A percentile compares a stretch with the other conserved stretches of the same genome.
These are phyloP conservation scores for Xylariomycetidae sp. DNA, from an alignment of 2,329 filamentous ascomycete genomes.

Conservation along the genomic window DNA sequence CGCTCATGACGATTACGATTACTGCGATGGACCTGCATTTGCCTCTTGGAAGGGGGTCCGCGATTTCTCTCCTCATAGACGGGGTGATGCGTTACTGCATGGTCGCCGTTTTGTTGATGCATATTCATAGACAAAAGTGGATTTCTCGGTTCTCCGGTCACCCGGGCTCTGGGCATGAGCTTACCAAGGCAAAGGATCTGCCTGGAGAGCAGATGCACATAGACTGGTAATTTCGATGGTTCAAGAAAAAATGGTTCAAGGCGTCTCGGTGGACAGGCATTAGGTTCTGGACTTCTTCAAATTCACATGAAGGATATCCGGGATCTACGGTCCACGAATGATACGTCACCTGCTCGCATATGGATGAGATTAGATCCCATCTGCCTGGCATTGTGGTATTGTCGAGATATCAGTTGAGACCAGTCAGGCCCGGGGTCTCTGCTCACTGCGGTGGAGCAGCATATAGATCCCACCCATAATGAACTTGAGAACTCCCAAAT, in stretches of 20 bases:
- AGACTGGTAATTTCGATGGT: constrained; percentile 30
- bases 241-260: constrained; percentile 21
- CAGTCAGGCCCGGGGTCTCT: constrained; percentile 30
- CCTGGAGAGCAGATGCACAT: constrained; percentile 29
- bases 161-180: constrained; percentile 19
- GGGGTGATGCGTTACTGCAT: constrained; percentile 26
- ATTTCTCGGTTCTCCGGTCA: constrained; percentile 58
- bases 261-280: constrained; percentile 29
- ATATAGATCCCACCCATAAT: constrained; percentile 32
- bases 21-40: constrained; percentile 29
- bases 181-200: constrained; percentile 21
- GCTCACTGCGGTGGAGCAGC: constrained; percentile 28
- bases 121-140: constrained; percentile 60
- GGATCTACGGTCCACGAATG: constrained; percentile 22
- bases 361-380: constrained; percentile 26
- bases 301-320: constrained; percentile 21
- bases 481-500: constrained; percentile 39
- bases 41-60: constrained; percentile 26
- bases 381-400: constrained; percentile 25
- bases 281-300: constrained; percentile 22
- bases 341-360: constrained; percentile 21
- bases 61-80: constrained; percentile 28
- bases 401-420: constrained; percentile 30
- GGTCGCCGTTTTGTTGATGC: constrained; percentile 29
- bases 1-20: constrained; percentile 30